Evolutionary conservation across 495 filamentous ascomycete genomes (phyloP).

Genomic region (Geopyxis carbonaria): DNA sequence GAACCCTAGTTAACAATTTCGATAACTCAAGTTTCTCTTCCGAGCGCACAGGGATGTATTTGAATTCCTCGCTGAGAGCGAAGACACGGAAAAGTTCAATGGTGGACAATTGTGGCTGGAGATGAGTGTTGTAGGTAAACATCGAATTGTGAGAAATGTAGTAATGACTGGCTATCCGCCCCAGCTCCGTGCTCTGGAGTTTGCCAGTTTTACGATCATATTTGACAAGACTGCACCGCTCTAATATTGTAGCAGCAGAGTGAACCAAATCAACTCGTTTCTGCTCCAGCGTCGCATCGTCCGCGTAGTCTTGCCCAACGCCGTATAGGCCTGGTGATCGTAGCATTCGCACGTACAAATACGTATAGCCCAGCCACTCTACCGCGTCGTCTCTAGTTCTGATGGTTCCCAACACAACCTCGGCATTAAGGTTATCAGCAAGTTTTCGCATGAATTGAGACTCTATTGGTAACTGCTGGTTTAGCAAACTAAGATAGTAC

Average conservation of each 20-base stretch:
- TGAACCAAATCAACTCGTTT: slow-evolving; percentile 93
- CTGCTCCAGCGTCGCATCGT: slow-evolving; percentile 81
- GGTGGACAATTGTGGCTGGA: slow-evolving; percentile 76
- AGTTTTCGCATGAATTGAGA: slow-evolving; percentile 87
- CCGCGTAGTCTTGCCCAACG: slow-evolving; percentile 86
- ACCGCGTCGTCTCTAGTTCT: slow-evolving; percentile 85
- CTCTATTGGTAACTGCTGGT: slow-evolving; percentile 94
- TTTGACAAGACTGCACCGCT: slow-evolving; percentile 73
- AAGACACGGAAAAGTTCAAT: slow-evolving; percentile 98
- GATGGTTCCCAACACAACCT: slow-evolving; percentile 91
- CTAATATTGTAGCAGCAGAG: slow-evolving; percentile 74
- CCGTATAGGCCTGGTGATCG: slow-evolving; percentile 90
- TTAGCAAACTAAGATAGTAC: slow-evolving; percentile 89
- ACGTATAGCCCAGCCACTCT: slow-evolving; percentile 97
- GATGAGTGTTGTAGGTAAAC: slow-evolving; percentile 86
- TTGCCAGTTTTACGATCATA: slow-evolving; percentile 90
- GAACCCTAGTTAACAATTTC: slow-evolving; percentile 75
- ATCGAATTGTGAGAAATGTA: slow-evolving; percentile 95
- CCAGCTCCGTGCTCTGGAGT: slow-evolving; percentile 81
- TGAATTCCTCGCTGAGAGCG: slow-evolving; percentile 93
- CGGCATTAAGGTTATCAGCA: slow-evolving; percentile 92
- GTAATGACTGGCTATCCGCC: slow-evolving; percentile 90
- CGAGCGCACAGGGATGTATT: slow-evolving; percentile 93
- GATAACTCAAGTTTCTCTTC: slow-evolving; percentile 94
- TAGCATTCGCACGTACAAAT: slow-evolving; percentile 95